phyloP scores from a whole-genome alignment of 1,284 basidiomycete genomes.

The Puccinia horiana region DNA sequence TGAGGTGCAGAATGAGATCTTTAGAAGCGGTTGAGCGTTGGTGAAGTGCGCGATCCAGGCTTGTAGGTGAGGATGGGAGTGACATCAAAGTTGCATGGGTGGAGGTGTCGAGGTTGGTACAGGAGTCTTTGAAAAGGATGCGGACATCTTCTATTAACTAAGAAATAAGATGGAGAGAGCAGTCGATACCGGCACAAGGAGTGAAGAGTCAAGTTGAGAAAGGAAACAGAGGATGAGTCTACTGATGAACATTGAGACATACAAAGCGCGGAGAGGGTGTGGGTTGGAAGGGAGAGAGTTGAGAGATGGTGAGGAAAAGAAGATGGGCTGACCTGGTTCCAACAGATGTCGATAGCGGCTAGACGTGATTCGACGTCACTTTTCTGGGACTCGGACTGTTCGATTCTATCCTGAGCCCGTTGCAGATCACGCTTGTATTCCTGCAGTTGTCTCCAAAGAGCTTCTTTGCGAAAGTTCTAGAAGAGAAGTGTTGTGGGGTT shows the following conservation, averaged over 20 bases:
- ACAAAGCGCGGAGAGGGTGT: background rate
- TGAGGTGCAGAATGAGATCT: constrained; percentile 48
- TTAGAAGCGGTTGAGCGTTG: constrained; percentile 49
- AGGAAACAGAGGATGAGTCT: background rate
- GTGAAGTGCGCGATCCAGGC: constrained; percentile 42
- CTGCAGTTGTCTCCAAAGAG: constrained; percentile 86
- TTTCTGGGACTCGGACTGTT: constrained; percentile 61
- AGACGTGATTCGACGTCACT: constrained; percentile 74
- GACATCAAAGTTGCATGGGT: constrained; percentile 61
- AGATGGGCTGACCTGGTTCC: constrained; percentile 71
- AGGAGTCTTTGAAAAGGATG: constrained; percentile 62
- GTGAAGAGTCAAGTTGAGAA: background rate
- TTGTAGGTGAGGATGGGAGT: constrained; percentile 32
- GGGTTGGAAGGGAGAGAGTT: constrained; percentile 21
- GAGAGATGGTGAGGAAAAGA: constrained; percentile 46
- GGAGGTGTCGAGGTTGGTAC: constrained; percentile 24
- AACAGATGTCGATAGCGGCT: constrained; percentile 81
- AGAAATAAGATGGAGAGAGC: background rate
- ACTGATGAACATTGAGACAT: background rate
- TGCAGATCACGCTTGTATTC: constrained; percentile 81
- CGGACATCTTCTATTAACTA: constrained; percentile 72
- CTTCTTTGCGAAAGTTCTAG: constrained; percentile 81
- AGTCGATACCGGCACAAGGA: background rate
- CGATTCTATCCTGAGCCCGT: constrained; percentile 61
- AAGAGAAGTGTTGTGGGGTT: background rate